Evolutionary conservation across 2,329 filamentous ascomycete species (phyloP).

Genomic region (Monosporascus sp.): DNA sequence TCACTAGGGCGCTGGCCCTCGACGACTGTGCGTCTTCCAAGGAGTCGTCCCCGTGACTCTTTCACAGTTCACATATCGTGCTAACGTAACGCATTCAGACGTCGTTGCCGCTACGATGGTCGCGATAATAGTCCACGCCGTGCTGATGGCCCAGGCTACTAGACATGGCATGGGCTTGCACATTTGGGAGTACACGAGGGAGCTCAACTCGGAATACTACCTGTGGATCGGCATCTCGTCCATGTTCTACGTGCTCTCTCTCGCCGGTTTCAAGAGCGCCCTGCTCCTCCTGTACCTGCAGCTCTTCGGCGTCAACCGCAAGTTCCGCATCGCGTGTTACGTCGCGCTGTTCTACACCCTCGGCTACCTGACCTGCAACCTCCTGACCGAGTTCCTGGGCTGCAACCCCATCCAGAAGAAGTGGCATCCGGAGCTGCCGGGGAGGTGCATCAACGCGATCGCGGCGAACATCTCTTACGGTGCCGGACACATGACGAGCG

Average conservation of each 20-base stretch:
- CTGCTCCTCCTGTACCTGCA: conserved; percentile 23
- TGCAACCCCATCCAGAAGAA: conserved; percentile 23
- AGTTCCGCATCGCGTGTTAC: conserved; percentile 22
- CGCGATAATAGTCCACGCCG: conserved; percentile 16
- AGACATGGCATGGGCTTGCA: conserved; percentile 26
- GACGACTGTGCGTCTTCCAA: conserved; percentile 21
- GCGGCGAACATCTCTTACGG: conserved; percentile 24
- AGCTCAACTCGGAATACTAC: conserved; percentile 24
- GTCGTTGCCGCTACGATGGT: conserved; percentile 22
- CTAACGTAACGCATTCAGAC: conserved; percentile 14
- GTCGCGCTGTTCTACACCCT: conserved; percentile 34
- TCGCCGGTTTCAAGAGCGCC: conserved; percentile 25
- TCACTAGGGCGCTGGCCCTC: conserved; percentile 7
- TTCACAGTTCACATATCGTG: neutral
- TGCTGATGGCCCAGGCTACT: conserved; percentile 22
- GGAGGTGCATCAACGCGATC: conserved; percentile 20
- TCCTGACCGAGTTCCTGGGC: conserved; percentile 31
- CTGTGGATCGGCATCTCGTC: conserved; percentile 26
- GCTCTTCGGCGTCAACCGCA: conserved; percentile 21
- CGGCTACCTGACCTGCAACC: conserved; percentile 56
- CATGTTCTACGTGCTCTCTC: conserved; percentile 22
- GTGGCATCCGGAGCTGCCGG: conserved; percentile 17
- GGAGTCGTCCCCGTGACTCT: neutral
- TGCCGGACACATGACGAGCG: conserved; percentile 24
- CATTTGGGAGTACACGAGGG: conserved; percentile 24